phyloP scores from a whole-genome alignment of 352 stramenopile genomes.

The Pythium chondricola region DNA sequence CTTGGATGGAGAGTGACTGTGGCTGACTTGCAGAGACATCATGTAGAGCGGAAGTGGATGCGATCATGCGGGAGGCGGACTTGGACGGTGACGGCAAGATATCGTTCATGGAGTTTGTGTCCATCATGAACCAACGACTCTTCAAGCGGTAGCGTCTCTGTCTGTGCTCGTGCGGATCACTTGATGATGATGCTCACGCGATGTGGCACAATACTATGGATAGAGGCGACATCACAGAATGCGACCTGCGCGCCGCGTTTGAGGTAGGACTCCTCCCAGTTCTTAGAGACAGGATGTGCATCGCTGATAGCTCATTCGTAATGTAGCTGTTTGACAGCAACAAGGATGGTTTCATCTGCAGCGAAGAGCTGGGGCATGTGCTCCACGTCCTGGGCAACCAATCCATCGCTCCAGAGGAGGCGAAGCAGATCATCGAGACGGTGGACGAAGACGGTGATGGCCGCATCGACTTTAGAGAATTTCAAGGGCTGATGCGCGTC shows the following conservation, averaged over 20 bases:
- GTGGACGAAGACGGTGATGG: conserved; percentile 83
- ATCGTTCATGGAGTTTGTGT: conserved; percentile 73
- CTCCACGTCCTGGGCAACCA: conserved; percentile 53
- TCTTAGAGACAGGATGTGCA: neutral
- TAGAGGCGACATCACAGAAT: conserved; percentile 45
- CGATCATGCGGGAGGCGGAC: conserved; percentile 67
- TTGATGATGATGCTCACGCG: neutral
- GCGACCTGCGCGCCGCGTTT: conserved; percentile 60
- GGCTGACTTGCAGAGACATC: too few relatives aligned
- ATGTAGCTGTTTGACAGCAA: conserved; percentile 64
- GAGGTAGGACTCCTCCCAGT: neutral
- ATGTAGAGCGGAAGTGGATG: conserved; percentile 46
- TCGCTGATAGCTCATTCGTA: neutral
- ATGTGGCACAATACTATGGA: too few relatives aligned
- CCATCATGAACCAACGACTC: conserved; percentile 69
- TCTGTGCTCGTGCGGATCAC: neutral
- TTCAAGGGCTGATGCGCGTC: conserved; percentile 50
- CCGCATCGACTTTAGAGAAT: conserved; percentile 86
- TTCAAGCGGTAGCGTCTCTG: conserved; percentile 38
- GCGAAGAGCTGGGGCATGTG: conserved; percentile 54
- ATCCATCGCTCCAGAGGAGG: conserved; percentile 34
- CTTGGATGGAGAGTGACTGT: too few relatives aligned
- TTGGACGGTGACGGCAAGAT: conserved; percentile 66
- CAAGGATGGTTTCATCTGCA: conserved; percentile 65
- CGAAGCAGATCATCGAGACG: conserved; percentile 50